Evolutionary conservation across 495 filamentous ascomycete species (phyloP), one percentile per base, ranked within the genome.

Genomic region (Bathelium albidoporum): DNA sequence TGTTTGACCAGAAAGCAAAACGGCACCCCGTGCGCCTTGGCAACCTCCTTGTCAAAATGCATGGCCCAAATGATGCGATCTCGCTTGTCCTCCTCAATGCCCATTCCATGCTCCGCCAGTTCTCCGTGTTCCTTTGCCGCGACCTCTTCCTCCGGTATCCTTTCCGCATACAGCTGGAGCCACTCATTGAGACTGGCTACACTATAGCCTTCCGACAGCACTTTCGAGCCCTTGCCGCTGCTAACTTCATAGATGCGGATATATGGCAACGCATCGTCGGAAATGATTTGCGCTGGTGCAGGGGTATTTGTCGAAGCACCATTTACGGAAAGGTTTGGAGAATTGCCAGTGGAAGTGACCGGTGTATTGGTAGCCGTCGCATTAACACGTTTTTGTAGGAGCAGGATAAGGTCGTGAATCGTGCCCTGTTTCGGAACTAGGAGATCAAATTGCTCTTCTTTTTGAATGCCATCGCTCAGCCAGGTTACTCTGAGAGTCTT

Each of bases 1-100:
- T 87, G 83, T 71, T 91, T 91, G 45, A 97, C 71, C 44, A 95
- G 78, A 73, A 99, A 96, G 67, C 83, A 85, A 79, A 99, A 99
- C 1, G 94, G 93, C 64, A 96, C 82, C 2, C 91, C 89, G 66
- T 90, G 87, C 2, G 84, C 73, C 66, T 92, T 88, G 73, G 73
- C 86, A 0, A 87, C 82, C 67, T 99, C 94, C 62, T 84, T 85
- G 66, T 97, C 91, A 74, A 93, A 99, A 74, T 96, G 95, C 72
- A 90, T 95, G 32, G 86, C 88, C 65, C 86, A 82, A 60, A 97
- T 87, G 60, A 85, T 78, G 24, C 77, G 76, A 49, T 86, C 84
- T 16, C 74, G 81, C 45, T 76, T 45, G 11, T 61, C 58, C 16
- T 44, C 44, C n/a, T 61, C 59, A 31, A 49, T 3, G 31, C 26